These are phyloP conservation scores for Starmerella powellii DNA, from an alignment of 805 yeast genomes.

Conservation along the genomic window DNA sequence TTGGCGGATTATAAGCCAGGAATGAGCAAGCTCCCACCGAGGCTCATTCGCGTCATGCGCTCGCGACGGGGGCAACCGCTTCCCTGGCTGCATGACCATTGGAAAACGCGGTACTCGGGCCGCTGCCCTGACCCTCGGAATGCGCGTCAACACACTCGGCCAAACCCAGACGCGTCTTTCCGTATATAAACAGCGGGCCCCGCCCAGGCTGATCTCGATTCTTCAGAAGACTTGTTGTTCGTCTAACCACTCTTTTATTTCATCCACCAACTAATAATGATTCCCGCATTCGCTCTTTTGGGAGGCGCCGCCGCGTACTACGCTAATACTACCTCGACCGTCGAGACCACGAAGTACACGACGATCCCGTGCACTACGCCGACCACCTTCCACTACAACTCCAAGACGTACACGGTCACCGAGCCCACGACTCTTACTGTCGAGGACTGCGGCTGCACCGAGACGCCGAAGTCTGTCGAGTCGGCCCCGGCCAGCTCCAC, in stretches of 20 bases:
- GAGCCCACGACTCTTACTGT: constrained; percentile 47
- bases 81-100: too few species aligned
- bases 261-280: constrained; percentile 5
- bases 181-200: too few species aligned
- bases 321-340: constrained; percentile 18
- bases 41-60: too few species aligned
- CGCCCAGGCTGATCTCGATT: too few species aligned
- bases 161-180: too few species aligned
- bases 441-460: constrained; percentile 32
- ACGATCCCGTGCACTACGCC: constrained; percentile 21
- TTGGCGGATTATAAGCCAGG: too few species aligned
- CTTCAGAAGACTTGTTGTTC: neutral
- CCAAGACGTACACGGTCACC: constrained; percentile 32
- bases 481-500: too few species aligned
- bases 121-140: too few species aligned
- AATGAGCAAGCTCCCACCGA: too few species aligned
- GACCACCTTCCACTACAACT: constrained; percentile 20
- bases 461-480: neutral
- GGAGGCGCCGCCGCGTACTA: constrained; percentile 40
- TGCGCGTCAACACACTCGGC: too few species aligned
- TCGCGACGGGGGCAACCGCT: too few species aligned
- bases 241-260: neutral
- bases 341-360: constrained; percentile 20
- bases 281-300: constrained; percentile 37
- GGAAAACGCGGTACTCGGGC: too few species aligned